Base-by-base conservation (phyloP, 371 early-diverging fungal species). In the Rhizopus sp. region DNA sequence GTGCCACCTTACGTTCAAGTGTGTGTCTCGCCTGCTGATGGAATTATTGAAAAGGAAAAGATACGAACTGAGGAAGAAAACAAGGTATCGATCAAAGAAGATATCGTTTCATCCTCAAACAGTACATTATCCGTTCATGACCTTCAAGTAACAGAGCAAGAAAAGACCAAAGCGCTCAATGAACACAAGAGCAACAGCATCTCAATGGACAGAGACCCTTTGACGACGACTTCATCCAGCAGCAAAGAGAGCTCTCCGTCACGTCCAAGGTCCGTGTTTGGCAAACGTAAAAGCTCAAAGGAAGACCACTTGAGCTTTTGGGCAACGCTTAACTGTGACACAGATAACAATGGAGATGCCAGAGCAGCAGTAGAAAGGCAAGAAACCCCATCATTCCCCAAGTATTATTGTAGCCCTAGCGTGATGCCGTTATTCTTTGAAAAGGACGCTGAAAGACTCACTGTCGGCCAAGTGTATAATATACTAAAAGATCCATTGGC, bases 401-500 rank as follows among this genome's bases (percentile, higher is more conserved):
- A 63, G 10, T 57, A 61, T 17, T 66, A 66, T 45, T 54, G 48
- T 3, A 57, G 61, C 17, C 30, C 38, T 2, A 46, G 30, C 32
- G 9, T 50, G 5, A 58, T 62, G 4, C 50, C 50, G 1, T 13
- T 48, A 5, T 13, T 33, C 7, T 16, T 35, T 10, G 23, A 53
- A 7, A 17, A 54, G 3, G 49, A 39, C 23, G 12, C 17, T 3
- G 8, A 35, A 16, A 39, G 35, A 13, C 29, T 37, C 8, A 66
- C 61, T 0, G 55, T 66, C 0, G 55, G 50, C 23, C 45, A 65
- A 1, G 33, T 66, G 0, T 63, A 55, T 10, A 40, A 58, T 3
- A 46, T 66, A 4, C 31, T 75, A 1, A 50, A 56, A 31, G 89
- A 90, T 50, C 91, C 91, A 31, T 55, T 87, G 0, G 64, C 72